Evolutionary conservation across 1,284 basidiomycete genomes (phyloP).

Genomic region (Macrocybe sp.): DNA sequence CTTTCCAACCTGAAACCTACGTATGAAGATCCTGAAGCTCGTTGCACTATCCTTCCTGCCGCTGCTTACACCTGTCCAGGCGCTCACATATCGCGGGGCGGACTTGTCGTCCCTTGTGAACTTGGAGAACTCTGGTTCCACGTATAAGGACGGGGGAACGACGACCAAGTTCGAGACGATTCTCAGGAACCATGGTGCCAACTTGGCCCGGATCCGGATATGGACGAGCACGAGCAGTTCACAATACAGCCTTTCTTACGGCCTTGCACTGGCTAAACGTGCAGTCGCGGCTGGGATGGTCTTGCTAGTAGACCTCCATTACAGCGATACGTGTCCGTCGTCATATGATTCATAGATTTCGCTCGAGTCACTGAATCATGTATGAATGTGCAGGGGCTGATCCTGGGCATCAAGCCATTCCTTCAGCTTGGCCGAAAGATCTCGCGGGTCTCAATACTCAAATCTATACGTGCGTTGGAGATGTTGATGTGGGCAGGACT

Average conservation of each 20-base stretch:
- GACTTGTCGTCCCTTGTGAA: slow-evolving; percentile 57
- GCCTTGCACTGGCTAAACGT: slow-evolving; percentile 50
- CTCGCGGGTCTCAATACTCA: slow-evolving; percentile 46
- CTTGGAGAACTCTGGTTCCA: slow-evolving; percentile 45
- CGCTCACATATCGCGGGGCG: slow-evolving; percentile 48
- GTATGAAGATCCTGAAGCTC: slow-evolving; percentile 13
- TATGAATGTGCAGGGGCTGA: slow-evolving; percentile 45
- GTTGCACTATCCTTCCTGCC: slow-evolving; percentile 16
- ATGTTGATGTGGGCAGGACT: not conserved
- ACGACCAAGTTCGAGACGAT: slow-evolving; percentile 48
- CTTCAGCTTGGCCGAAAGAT: slow-evolving; percentile 50
- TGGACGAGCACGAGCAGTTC: slow-evolving; percentile 51
- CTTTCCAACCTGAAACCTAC: not conserved
- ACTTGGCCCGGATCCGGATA: slow-evolving; percentile 53
- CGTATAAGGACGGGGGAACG: slow-evolving; percentile 43
- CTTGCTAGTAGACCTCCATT: slow-evolving; percentile 56
- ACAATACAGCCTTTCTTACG: slow-evolving; percentile 50
- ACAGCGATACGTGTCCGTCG: slow-evolving; percentile 54
- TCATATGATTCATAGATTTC: not conserved
- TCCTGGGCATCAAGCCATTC: slow-evolving; percentile 56
- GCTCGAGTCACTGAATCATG: not conserved
- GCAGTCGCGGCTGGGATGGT: slow-evolving; percentile 53
- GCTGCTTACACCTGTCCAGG: slow-evolving; percentile 18
- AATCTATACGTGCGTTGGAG: slow-evolving; percentile 41
- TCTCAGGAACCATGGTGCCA: slow-evolving; percentile 46